Evolutionary conservation across 495 filamentous ascomycete genomes (phyloP), one percentile per base, ranked within the genome.

Genomic region (Xylaria telfairii): DNA sequence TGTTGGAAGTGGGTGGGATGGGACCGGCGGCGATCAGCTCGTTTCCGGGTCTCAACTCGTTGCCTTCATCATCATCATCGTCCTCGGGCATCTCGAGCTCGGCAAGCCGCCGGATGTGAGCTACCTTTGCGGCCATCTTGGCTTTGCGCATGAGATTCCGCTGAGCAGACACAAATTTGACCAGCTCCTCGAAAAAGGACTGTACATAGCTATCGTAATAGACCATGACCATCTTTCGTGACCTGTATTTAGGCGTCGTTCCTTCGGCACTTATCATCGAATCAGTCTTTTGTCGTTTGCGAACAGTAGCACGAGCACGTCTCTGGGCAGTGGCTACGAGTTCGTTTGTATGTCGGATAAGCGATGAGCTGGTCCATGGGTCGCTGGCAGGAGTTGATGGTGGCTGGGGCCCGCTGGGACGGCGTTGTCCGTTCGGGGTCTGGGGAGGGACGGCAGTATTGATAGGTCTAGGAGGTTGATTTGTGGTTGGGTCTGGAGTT

Each of bases 141-240:
- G 89, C 93, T 76, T 93, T 93, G 63, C 94, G 90, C 71, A 97
- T 88, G 69, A 91, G 86, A 80, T 96, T 96, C 71, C 94, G 85
- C 47, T 91, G 90, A n/a, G 87, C 85, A 54, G 91, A 92, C 56
- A 97, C 91, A 67, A 90, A 87, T 69, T 92, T 92, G 59, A 96
- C 94, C 39, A 96, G 82, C 60, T 88, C 84, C 76, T 97, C 94
- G 69, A 97, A 92, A 7, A 88, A 85, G 42, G 88, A 87, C 76
- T 97, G 94, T 13, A 94, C 91, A 68, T 92, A 89, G 73, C 92
- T 92, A 77, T 97, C 94, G 78, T 97, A 97, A 78, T 94, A 92
- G 51, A 97, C 91, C 34, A 95, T 90, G 67, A 96, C 89, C 87
- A 93, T 94, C 70, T 88, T 89, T 66, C 92, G 87, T 15, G 88